phyloP scores from a whole-genome alignment of 2,329 filamentous ascomycete species.

The Grosmannia clavigera region DNA sequence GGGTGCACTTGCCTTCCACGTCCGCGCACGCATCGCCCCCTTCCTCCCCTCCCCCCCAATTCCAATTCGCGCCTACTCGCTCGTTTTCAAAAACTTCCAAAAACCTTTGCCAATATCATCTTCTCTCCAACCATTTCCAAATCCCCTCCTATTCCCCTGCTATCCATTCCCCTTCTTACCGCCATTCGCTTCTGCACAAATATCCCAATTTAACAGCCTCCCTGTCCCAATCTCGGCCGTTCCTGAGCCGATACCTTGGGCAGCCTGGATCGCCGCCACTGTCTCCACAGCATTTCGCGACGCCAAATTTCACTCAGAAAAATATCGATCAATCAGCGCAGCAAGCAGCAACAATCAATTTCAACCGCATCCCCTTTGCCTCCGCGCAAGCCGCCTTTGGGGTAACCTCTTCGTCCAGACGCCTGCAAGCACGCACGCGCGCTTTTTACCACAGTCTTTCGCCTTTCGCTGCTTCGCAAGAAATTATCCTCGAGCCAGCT shows the following conservation, averaged over 20 bases:
- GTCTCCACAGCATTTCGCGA: constrained; percentile 7
- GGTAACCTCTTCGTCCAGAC: not conserved
- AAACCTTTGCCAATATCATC: not conserved
- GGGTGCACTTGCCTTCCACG: not conserved
- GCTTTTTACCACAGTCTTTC: not conserved
- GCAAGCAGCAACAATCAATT: not conserved
- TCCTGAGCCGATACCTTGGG: not conserved
- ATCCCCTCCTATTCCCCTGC: not conserved
- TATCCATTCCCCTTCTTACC: not conserved
- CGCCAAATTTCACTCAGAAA: constrained; percentile 5
- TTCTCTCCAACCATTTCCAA: not conserved
- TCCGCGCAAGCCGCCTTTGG: not conserved
- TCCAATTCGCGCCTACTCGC: constrained; percentile 2
- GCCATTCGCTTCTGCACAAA: not conserved
- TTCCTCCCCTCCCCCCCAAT: not conserved
- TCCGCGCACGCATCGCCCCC: constrained; percentile 1
- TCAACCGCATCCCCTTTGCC: not conserved
- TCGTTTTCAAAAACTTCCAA: not conserved
- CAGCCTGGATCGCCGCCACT: constrained; percentile 2
- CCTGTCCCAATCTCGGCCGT: not conserved
- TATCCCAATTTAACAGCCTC: not conserved
- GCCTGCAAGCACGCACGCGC: too few relatives aligned
- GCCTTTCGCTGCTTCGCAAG: not conserved
- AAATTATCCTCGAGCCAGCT: too few relatives aligned
- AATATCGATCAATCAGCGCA: not conserved